Base-by-base conservation (phyloP, 2,329 filamentous ascomycete species). In the Fusarium nelsonii region DNA sequence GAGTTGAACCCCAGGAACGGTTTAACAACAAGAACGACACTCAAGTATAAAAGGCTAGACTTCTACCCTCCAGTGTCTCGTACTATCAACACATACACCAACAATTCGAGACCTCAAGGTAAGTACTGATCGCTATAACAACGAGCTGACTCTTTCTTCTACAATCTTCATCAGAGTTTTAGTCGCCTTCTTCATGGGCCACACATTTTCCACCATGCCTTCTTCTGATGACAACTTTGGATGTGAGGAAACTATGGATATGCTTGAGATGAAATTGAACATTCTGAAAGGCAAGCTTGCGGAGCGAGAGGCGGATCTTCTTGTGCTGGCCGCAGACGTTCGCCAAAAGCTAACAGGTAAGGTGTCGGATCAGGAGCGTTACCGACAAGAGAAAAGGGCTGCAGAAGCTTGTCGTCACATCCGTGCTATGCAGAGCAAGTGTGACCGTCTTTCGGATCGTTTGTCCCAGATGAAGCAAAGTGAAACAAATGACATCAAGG, bases 191-290 rank as follows among this genome's bases (percentile, higher is more conserved):
- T 30, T 23, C 23, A 23, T 23, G 23, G 23, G 23, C 9, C 41
- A 6, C 8, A 4, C 4, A 12, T 2, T 30, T 2, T 18, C 18
- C 28, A 30, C 7, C 43, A 45, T 32, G 28, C 9, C 28, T 18
- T 28, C 16, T 18, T 18, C 12, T 2, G 11, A 8, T 2, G n/a
- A 14, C 2, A 6, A 2, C 16, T 1, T 7, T 1, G 26, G 30
- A 0, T 4, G 28, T 11, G 8, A 45, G 3, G 28, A 20, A 18
- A 32, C 28, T 16, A 1, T 8, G 1, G 28, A 45, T 4, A 45
- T 32, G 28, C n/a, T 45, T 8, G 2, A 11, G 8, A 45, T 45
- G 28, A 45, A 45, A n/a, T 12, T 45, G n/a, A 20, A 45, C 28
- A 28, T 32, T 6, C 4, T 45, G 3, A n/a, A 12, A 2, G 8